Base-by-base conservation (phyloP, 257 asterid genomes). In the Craterostigma plantagineum region DNA sequence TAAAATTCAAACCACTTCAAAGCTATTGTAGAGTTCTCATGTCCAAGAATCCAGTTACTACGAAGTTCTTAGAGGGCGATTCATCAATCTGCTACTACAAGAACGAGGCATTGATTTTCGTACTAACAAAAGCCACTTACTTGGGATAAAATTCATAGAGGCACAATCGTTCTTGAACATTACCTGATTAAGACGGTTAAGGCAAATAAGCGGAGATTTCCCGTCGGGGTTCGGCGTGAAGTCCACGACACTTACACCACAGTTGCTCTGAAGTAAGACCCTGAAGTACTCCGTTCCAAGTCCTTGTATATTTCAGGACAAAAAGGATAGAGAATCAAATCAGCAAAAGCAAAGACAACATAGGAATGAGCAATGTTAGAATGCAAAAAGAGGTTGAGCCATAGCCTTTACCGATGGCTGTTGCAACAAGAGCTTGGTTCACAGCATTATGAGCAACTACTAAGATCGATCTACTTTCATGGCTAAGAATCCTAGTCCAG, bases 391-490 rank as follows among this genome's bases (percentile, higher is more conserved):
- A n/a, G n/a, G n/a, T n/a, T n/a, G n/a, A n/a, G n/a, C n/a, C n/a
- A n/a, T n/a, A n/a, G n/a, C n/a, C n/a, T n/a, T n/a, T 43, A 86
- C 95, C 97, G 14, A 87, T 58, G 14, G 97, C 92, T 18, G 95
- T 81, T 63, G 97, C 95, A 49, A 87, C 78, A 53, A 87, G 93
- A 53, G 97, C 97, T 65, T 87, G 95, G 60, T 87, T 82, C 58
- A 82, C 95, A 39, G 95, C 97, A 76, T 82, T 82, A 52, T 87
- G 97, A 64, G 95, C 97, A 54, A 82, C 97, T 18, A 87, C 90
- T 7, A 87, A 80, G 46, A 72, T 49, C 8, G 95, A 81, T 67
- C 54, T 69, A 75, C 84, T 72, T 62, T 82, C 90, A 51, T 76
- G 80, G 10, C 72, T 55, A 42, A 87, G 73, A 33, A 87, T 82